These are phyloP conservation scores for Glycine latifolia DNA, from an alignment of 306 rosid species.

Conservation along the genomic window DNA sequence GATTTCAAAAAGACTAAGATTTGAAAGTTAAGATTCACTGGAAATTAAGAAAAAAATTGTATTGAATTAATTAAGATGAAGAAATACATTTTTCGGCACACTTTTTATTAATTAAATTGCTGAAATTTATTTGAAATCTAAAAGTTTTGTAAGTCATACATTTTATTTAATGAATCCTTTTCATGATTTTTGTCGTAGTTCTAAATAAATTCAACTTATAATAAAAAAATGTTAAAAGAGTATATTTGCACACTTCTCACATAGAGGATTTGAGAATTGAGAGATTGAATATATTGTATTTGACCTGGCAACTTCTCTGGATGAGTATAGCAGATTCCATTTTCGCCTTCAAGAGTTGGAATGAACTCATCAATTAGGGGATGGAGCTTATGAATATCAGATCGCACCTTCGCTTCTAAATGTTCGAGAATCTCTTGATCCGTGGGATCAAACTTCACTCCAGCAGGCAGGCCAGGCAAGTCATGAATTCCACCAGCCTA, in stretches of 20 bases:
- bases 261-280: background rate
- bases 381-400: conserved; percentile 69
- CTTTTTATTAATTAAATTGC: no score
- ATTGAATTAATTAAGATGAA: background rate
- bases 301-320: conserved; percentile 80
- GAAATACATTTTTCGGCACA: no score
- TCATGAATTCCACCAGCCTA: conserved; percentile 64
- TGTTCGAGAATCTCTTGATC: conserved; percentile 81
- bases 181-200: no score
- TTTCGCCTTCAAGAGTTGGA: conserved; percentile 74
- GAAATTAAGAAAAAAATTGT: conserved; percentile 12
- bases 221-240: no score
- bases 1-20: background rate
- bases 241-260: no score
- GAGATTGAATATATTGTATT: background rate
- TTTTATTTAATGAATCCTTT: no score
- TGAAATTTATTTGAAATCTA: no score
- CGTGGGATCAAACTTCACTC: conserved; percentile 87
- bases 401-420: conserved; percentile 71
- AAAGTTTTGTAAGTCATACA: no score
- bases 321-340: conserved; percentile 85
- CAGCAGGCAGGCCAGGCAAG: conserved; percentile 78
- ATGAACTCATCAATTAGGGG: conserved; percentile 82
- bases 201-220: no score
- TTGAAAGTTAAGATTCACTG: background rate